A percentile compares a stretch with the other conserved stretches of the same genome.
Conservation (phyloP, 345 rosid genomes). For the Camelina laxa region DNA sequence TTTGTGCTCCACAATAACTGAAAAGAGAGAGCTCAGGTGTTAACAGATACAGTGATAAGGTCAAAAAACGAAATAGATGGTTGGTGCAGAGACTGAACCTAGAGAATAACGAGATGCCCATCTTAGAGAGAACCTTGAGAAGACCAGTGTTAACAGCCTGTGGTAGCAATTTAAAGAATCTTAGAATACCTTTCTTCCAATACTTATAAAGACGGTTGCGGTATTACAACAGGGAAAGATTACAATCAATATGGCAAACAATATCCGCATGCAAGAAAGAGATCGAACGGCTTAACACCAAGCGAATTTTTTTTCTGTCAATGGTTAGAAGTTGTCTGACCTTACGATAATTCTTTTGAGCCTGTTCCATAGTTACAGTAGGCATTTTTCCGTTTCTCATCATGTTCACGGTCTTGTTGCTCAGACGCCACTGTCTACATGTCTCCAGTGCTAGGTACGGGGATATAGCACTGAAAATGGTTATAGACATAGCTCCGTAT, state of each 20-base stretch:
- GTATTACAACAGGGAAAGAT: slow-evolving; percentile 16
- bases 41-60: neutral
- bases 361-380: slow-evolving; percentile 97
- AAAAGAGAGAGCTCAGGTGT: slow-evolving; percentile 40
- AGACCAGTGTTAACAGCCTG: slow-evolving; percentile 97
- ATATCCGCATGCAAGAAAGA: slow-evolving; percentile 16
- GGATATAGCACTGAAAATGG: slow-evolving; percentile 77
- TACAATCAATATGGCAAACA: slow-evolving; percentile 13
- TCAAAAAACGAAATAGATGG: slow-evolving; percentile 13
- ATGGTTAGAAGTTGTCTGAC: slow-evolving; percentile 49
- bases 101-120: slow-evolving; percentile 97
- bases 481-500: slow-evolving; percentile 22
- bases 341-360: slow-evolving; percentile 94
- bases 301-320: neutral
- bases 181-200: slow-evolving; percentile 30
- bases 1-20: slow-evolving; percentile 99
- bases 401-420: slow-evolving; percentile 90
- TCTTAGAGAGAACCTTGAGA: slow-evolving; percentile 96
- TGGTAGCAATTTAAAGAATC: slow-evolving; percentile 38
- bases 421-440: slow-evolving; percentile 98
- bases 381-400: slow-evolving; percentile 99
- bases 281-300: slow-evolving; percentile 20
- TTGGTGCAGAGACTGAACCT: slow-evolving; percentile 57
- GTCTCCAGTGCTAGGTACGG: slow-evolving; percentile 98
- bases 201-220: slow-evolving; percentile 11